Evolutionary conservation across 345 rosid genomes (phyloP).

Genomic region (Pseudoturritis turrita): DNA sequence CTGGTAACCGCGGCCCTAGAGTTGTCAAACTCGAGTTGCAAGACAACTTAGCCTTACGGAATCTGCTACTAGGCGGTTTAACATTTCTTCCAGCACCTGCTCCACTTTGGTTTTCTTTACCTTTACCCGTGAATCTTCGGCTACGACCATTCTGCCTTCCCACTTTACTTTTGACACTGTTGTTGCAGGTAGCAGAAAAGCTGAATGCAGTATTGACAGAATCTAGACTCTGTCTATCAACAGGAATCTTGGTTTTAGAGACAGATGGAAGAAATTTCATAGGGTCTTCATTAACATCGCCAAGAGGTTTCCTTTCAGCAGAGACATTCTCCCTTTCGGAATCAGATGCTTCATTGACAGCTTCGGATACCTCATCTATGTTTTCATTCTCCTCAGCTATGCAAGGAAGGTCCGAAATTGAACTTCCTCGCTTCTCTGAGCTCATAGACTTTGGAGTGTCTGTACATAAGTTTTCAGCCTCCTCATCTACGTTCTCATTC

Average conservation of each 20-base stretch:
- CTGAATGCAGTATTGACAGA: slow-evolving; percentile 54
- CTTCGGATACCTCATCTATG: slow-evolving; percentile 40
- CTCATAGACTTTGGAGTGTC: slow-evolving; percentile 45
- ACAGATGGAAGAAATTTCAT: slow-evolving; percentile 37
- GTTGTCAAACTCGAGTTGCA: slow-evolving; percentile 42
- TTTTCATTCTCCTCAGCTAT: slow-evolving; percentile 74
- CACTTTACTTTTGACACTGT: slow-evolving; percentile 40
- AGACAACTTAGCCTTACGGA: slow-evolving; percentile 57
- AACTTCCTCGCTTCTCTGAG: slow-evolving; percentile 61
- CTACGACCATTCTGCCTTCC: slow-evolving; percentile 38
- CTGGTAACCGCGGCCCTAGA: slow-evolving; percentile 38
- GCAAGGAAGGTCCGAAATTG: slow-evolving; percentile 72
- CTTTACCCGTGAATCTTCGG: slow-evolving; percentile 43
- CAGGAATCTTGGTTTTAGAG: slow-evolving; percentile 40
- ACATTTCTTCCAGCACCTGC: slow-evolving; percentile 35
- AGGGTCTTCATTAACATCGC: slow-evolving; percentile 44
- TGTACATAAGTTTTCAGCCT: slow-evolving; percentile 46
- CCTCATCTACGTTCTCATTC: slow-evolving; percentile 56
- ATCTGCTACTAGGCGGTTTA: slow-evolving; percentile 46
- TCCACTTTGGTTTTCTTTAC: slow-evolving; percentile 43
- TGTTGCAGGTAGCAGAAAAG: slow-evolving; percentile 41
- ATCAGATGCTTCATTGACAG: slow-evolving; percentile 32
- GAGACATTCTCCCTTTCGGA: slow-evolving; percentile 32
- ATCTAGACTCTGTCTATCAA: slow-evolving; percentile 60
- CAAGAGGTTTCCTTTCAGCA: slow-evolving; percentile 53